Evolutionary conservation across 1,139 yeast species (phyloP).

Genomic region (Wickerhamiella pararugosa): DNA sequence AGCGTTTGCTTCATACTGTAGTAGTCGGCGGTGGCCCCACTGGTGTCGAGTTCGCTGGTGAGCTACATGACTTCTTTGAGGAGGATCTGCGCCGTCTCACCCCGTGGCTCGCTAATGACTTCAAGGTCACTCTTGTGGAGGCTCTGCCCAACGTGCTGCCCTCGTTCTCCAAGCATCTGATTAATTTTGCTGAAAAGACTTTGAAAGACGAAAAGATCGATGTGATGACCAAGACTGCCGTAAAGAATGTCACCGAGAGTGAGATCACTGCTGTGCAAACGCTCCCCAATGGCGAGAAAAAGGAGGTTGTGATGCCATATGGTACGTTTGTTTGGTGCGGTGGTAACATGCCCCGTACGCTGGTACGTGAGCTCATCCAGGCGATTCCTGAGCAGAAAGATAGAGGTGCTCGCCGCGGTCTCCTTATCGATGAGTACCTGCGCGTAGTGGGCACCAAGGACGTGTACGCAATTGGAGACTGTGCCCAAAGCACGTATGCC

Average conservation of each 20-base stretch:
- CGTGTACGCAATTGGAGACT: slow-evolving; percentile 85
- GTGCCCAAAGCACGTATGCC: slow-evolving; percentile 77
- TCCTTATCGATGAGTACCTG: slow-evolving; percentile 67
- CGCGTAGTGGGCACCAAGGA: slow-evolving; percentile 75
- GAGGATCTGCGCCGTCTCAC: slow-evolving; percentile 82
- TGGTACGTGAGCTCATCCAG: slow-evolving; percentile 50
- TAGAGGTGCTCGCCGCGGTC: slow-evolving; percentile 63
- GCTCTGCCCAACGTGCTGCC: slow-evolving; percentile 84
- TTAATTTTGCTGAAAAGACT: slow-evolving; percentile 71
- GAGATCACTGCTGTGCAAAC: slow-evolving; percentile 59
- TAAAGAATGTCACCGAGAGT: slow-evolving; percentile 63
- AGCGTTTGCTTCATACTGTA: slow-evolving; percentile 65
- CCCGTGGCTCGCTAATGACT: slow-evolving; percentile 70
- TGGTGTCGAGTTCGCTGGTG: slow-evolving; percentile 94
- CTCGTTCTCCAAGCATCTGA: slow-evolving; percentile 71
- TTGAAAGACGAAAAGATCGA: slow-evolving; percentile 68
- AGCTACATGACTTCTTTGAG: slow-evolving; percentile 82
- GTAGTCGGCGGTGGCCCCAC: slow-evolving; percentile 97
- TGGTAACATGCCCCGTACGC: slow-evolving; percentile 81
- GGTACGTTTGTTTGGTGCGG: slow-evolving; percentile 96
- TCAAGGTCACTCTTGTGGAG: slow-evolving; percentile 73
- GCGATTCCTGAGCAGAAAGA: slow-evolving; percentile 69
- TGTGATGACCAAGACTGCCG: slow-evolving; percentile 71
- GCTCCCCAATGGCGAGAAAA: slow-evolving; percentile 45
- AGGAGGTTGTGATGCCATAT: slow-evolving; percentile 57